phyloP scores from a whole-genome alignment of 805 yeast species.

The Lipomyces mesembrius region DNA sequence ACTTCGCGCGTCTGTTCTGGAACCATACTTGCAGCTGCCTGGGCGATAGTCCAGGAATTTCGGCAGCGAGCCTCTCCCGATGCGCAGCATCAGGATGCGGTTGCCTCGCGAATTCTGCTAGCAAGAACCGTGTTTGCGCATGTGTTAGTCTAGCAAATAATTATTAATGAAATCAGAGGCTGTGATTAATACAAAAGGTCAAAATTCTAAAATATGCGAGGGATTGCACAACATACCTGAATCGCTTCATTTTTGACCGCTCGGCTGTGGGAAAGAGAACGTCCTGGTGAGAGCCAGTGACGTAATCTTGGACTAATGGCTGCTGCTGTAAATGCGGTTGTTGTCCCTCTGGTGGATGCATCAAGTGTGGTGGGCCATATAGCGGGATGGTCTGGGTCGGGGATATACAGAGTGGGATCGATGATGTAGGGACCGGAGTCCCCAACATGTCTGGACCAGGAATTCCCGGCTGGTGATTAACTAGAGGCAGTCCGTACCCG shows the following conservation, averaged over 20 bases:
- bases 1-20: constrained; percentile 36
- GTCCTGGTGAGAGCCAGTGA: not conserved
- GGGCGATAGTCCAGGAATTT: constrained; percentile 31
- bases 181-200: not conserved
- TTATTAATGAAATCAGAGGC: not conserved
- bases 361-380: not conserved
- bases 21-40: constrained; percentile 38
- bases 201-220: not conserved
- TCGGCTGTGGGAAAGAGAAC: constrained; percentile 8
- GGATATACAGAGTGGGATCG: not conserved
- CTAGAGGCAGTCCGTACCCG: not conserved
- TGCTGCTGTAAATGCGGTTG: constrained; percentile 2
- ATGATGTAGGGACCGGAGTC: not conserved
- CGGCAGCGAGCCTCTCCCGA: constrained; percentile 34
- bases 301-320: not conserved
- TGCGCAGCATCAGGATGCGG: constrained; percentile 31
- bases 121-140: constrained; percentile 35
- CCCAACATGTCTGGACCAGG: not conserved
- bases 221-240: not conserved
- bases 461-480: not conserved
- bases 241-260: constrained; percentile 18
- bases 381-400: not conserved
- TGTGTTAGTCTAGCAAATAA: constrained; percentile 22
- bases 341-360: not conserved
- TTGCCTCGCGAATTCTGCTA: constrained; percentile 30